phyloP scores from a whole-genome alignment of 306 rosid genomes.

The Cicer yamashitae region DNA sequence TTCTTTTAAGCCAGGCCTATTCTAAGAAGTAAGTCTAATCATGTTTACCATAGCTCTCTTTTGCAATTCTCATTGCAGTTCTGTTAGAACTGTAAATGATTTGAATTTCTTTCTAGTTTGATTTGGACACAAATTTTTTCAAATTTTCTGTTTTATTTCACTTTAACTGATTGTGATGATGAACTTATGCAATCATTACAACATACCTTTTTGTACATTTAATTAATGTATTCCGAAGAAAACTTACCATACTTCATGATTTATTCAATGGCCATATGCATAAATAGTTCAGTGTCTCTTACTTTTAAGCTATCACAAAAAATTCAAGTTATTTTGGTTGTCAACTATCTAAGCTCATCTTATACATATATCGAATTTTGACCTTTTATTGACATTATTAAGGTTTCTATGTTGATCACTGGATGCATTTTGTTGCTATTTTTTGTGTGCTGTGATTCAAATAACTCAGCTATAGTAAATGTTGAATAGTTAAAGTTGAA shows the following conservation, averaged over 20 bases:
- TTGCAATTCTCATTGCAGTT: constrained; percentile 19
- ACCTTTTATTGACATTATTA: background rate
- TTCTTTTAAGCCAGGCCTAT: background rate
- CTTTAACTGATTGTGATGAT: constrained; percentile 11
- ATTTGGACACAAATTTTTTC: background rate
- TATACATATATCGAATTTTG: background rate
- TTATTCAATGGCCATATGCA: background rate
- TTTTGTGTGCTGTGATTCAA: background rate
- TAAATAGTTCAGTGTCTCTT: background rate
- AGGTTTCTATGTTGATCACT: background rate
- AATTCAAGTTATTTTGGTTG: background rate
- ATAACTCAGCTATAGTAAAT: background rate
- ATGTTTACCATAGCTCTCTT: constrained; percentile 2
- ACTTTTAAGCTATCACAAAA: background rate
- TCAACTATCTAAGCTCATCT: background rate
- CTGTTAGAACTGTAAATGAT: constrained; percentile 13
- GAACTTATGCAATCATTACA: constrained; percentile 6
- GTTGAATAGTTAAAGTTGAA: constrained; percentile 1
- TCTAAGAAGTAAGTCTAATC: constrained; percentile 24
- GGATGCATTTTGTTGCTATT: constrained; percentile 7
- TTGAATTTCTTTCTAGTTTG: background rate
- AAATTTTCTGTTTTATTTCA: constrained; percentile 11
- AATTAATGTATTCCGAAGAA: background rate
- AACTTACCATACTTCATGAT: background rate
- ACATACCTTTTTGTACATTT: constrained; percentile 6